Conservation (phyloP, 2,329 filamentous ascomycete genomes). For the Aureobasidium sp. region DNA sequence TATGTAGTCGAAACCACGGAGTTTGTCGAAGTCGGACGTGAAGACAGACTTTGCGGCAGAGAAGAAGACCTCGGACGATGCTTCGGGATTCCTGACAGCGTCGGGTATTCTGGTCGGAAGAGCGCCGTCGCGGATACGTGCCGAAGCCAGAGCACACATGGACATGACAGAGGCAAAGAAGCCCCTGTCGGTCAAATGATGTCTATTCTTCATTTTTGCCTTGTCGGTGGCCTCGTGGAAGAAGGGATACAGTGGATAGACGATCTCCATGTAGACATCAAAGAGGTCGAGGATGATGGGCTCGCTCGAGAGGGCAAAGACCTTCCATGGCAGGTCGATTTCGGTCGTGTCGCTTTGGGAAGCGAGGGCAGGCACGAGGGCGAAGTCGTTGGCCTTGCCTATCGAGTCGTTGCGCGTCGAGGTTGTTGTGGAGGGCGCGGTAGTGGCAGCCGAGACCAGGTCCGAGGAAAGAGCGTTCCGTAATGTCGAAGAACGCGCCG, state of each 20-base stretch:
- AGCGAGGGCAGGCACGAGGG: neutral
- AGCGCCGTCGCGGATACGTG: slow-evolving; percentile 43
- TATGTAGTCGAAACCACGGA: slow-evolving; percentile 34
- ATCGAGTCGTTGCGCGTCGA: slow-evolving; percentile 1
- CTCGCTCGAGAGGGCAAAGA: slow-evolving; percentile 34
- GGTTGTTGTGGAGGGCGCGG: neutral
- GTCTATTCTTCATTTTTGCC: slow-evolving; percentile 31
- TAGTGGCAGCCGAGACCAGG: neutral
- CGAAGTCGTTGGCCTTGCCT: slow-evolving; percentile 8
- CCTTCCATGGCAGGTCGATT: slow-evolving; percentile 31
- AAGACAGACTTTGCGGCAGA: slow-evolving; percentile 35
- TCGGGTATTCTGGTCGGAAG: slow-evolving; percentile 31
- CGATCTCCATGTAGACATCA: slow-evolving; percentile 44
- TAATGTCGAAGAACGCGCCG: neutral
- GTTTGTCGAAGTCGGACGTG: slow-evolving; percentile 29
- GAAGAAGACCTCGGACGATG: slow-evolving; percentile 38
- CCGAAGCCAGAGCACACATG: slow-evolving; percentile 42
- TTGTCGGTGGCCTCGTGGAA: slow-evolving; percentile 42
- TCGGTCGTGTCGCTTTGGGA: slow-evolving; percentile 17
- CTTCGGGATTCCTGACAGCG: slow-evolving; percentile 24
- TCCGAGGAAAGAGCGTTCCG: neutral
- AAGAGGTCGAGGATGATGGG: slow-evolving; percentile 35
- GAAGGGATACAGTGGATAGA: slow-evolving; percentile 46
- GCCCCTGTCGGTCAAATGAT: slow-evolving; percentile 34
- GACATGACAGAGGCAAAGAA: slow-evolving; percentile 46